A percentile compares a stretch with the other conserved stretches of the same genome.
phyloP scores from a whole-genome alignment of 2,329 filamentous ascomycete species.

The Eutypa lata region DNA sequence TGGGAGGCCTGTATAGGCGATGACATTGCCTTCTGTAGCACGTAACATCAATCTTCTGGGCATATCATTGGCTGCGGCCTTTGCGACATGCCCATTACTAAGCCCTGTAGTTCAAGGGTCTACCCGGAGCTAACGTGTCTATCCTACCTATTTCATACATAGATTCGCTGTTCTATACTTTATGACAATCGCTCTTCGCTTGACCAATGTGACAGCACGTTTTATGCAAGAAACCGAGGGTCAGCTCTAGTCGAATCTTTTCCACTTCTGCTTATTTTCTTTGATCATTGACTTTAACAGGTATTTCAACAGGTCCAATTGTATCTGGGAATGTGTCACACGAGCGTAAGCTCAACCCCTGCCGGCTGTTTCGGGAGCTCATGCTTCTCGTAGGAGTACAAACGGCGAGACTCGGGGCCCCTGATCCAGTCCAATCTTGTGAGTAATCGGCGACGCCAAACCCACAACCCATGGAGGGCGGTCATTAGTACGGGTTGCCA shows the following conservation, averaged over 20 bases:
- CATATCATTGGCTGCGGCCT: slow-evolving; percentile 11
- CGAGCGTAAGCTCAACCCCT: background rate
- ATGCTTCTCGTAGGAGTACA: slow-evolving; percentile 1
- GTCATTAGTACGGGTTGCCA: too few species aligned
- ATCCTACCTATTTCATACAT: too few species aligned
- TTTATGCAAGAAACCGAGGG: too few species aligned
- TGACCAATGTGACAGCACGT: too few species aligned
- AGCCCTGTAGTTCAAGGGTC: background rate
- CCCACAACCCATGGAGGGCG: background rate
- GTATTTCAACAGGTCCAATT: too few species aligned
- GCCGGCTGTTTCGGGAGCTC: slow-evolving; percentile 6
- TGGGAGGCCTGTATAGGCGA: too few species aligned
- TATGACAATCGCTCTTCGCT: background rate
- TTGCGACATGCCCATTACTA: background rate
- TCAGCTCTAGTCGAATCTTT: too few species aligned
- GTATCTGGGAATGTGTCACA: background rate
- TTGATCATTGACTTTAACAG: too few species aligned
- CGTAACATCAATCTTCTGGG: background rate
- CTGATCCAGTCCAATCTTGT: slow-evolving; percentile 12
- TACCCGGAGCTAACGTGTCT: background rate
- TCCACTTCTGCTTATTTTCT: too few species aligned
- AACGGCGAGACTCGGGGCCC: slow-evolving; percentile 4
- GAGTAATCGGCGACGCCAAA: background rate
- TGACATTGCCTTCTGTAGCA: slow-evolving; percentile 21
- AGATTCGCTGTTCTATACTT: too few species aligned